Base-by-base conservation (phyloP, 2,329 filamentous ascomycete species). In the Alternaria solani region DNA sequence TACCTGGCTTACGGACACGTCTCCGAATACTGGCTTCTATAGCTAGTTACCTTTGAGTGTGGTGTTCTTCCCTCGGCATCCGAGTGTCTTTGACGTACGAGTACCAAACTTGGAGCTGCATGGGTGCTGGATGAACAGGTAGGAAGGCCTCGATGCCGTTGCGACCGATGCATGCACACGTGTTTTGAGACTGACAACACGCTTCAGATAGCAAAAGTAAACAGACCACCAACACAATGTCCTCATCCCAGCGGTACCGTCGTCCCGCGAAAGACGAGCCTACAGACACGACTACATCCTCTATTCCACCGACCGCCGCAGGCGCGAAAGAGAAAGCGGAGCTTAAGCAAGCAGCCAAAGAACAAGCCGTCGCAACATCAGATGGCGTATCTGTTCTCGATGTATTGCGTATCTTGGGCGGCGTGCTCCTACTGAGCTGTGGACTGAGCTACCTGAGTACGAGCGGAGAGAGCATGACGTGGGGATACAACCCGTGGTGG, bases 371-470 rank as follows among this genome's bases (percentile, higher is more conserved):
- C 41, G 57, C 55, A 39, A 64, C 69, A 1, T 70, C 71, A 7
- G 59, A 54, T n/a, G 62, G 67, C 48, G 42, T 77, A 34, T 75
- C 74, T 1, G 52, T 78, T 41, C 69, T 93, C 34, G 92, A 94
- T 75, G 77, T 91, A 54, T 78, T 93, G 60, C 89, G 91, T 32
- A 84, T 94, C 30, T 71, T 93, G 46, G 85, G 85, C 32, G 91
- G 91, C 55, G 78, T 94, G 14, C 66, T 90, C 34, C 68, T 92
- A 43, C 86, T 89, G 47, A 91, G 88, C 25, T 87, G 85, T 70
- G 88, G 86, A 18, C 82, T 94, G 55, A 93, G 91, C 80, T 94
- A 94, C 79, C 87, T 94, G 65, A 84, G 91, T 68, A 93, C 90
- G 44, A 84, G 85, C 63, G 90, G 90, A 62, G 87, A 92, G 74